These are phyloP conservation scores for Nicotiana tabacum DNA, from an alignment of 257 asterid genomes.

Conservation along the genomic window DNA sequence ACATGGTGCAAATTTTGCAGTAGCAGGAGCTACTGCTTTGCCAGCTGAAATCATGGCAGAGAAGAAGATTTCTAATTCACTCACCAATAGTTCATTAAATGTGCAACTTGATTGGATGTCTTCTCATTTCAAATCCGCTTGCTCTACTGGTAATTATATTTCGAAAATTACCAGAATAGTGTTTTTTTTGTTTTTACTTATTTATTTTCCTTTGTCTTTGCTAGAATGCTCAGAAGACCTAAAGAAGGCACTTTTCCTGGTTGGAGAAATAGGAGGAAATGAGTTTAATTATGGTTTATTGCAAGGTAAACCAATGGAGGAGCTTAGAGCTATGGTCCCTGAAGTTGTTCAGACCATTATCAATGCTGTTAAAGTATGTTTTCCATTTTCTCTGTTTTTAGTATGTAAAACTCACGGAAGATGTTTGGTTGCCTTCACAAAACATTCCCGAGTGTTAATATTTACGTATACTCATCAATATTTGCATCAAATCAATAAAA, in stretches of 20 bases:
- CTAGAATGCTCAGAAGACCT: too few species aligned
- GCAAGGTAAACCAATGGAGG: slow-evolving; percentile 22
- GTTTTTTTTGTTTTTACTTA: too few species aligned
- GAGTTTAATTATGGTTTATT: slow-evolving; percentile 18
- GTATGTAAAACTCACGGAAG: background rate
- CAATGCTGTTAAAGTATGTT: slow-evolving; percentile 15
- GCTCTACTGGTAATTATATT: too few species aligned
- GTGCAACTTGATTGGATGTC: too few species aligned
- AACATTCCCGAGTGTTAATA: background rate
- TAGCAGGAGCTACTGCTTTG: slow-evolving; percentile 25
- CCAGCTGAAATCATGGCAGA: slow-evolving; percentile 1
- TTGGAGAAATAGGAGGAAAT: slow-evolving; percentile 24
- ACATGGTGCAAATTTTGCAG: slow-evolving; percentile 26
- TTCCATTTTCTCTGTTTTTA: background rate
- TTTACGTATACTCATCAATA: background rate
- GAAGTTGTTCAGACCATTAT: slow-evolving; percentile 14
- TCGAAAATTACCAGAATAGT: too few species aligned
- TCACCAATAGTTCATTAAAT: too few species aligned
- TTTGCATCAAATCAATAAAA: background rate
- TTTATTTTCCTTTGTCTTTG: too few species aligned
- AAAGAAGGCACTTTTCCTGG: slow-evolving; percentile 4
- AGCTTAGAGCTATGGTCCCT: background rate
- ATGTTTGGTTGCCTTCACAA: background rate
- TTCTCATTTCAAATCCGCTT: too few species aligned
- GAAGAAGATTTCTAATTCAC: slow-evolving; percentile 5